phyloP scores from a whole-genome alignment of 2,329 filamentous ascomycete genomes.

The Teratosphaeriaceae sp. region DNA sequence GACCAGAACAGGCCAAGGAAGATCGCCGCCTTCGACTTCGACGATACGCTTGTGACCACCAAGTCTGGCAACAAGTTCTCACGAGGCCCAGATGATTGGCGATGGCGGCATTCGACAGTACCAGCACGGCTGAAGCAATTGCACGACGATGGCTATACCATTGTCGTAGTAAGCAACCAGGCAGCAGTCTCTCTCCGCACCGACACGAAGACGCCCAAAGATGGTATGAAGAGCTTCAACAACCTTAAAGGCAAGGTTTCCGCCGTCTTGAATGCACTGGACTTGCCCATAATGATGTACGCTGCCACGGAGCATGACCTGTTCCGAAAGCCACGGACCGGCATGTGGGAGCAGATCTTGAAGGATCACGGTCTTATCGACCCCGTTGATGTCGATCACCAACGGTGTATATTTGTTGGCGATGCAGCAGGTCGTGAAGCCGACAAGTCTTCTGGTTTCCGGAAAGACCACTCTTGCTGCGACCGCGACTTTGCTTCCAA shows the following conservation, averaged over 20 bases:
- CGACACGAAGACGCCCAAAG: conserved; percentile 59
- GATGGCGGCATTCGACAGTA: conserved; percentile 79
- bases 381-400: conserved; percentile 56
- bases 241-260: conserved; percentile 80
- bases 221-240: conserved; percentile 58
- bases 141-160: conserved; percentile 64
- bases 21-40: conserved; percentile 68
- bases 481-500: conserved; percentile 79
- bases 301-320: conserved; percentile 77
- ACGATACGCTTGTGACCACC: conserved; percentile 79
- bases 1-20: conserved; percentile 43
- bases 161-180: conserved; percentile 86
- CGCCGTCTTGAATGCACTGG: conserved; percentile 62
- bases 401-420: conserved; percentile 75
- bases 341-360: conserved; percentile 76
- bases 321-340: conserved; percentile 78
- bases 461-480: conserved; percentile 54
- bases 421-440: conserved; percentile 62
- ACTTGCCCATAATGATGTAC: conserved; percentile 73
- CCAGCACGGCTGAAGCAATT: conserved; percentile 61
- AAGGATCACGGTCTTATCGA: conserved; percentile 42
- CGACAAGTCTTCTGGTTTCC: conserved; percentile 32
- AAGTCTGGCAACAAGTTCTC: conserved; percentile 75
- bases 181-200: conserved; percentile 69
- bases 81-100: conserved; percentile 71